Conservation (phyloP, 352 stramenopile genomes). For the Phytopythium mirpurense region DNA sequence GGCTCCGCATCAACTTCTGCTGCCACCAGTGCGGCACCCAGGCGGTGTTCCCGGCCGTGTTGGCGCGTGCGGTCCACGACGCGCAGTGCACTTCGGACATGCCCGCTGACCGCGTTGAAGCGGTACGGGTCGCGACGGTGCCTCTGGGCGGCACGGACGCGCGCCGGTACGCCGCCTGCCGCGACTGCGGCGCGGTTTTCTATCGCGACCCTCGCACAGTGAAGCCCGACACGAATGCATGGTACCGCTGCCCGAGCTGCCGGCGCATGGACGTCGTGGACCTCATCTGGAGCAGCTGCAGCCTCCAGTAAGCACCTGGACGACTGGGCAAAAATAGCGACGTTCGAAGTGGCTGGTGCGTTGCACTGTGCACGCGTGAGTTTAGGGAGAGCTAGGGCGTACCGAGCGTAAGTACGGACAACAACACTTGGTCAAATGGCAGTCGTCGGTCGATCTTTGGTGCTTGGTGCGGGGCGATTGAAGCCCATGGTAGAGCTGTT, state of each 20-base stretch:
- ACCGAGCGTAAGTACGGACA: too few relatives aligned
- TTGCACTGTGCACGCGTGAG: too few relatives aligned
- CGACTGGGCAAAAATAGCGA: too few relatives aligned
- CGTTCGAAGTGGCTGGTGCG: too few relatives aligned
- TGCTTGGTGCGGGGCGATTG: too few relatives aligned
- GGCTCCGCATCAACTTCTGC: constrained; percentile 31
- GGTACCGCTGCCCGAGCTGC: constrained; percentile 63
- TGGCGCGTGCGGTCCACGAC: constrained; percentile 12
- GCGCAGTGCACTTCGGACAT: constrained; percentile 8
- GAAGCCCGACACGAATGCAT: constrained; percentile 56
- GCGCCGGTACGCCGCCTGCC: constrained; percentile 40
- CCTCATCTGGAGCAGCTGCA: constrained; percentile 50
- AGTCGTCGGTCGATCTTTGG: too few relatives aligned
- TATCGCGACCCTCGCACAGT: constrained; percentile 47
- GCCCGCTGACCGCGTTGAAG: constrained; percentile 7
- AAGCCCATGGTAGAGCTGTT: too few relatives aligned
- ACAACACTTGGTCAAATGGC: too few relatives aligned
- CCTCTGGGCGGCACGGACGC: constrained; percentile 31
- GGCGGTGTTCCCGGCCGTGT: constrained; percentile 46
- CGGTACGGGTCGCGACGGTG: constrained; percentile 19
- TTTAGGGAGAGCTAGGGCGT: too few relatives aligned
- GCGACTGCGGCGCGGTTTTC: constrained; percentile 59
- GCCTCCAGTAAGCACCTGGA: constrained; percentile 36
- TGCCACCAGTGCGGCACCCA: constrained; percentile 60
- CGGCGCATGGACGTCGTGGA: constrained; percentile 41